Percentiles rank a stretch among this genome's conserved stretches.
These are phyloP conservation scores for Neurospora discreta DNA, from an alignment of 495 filamentous ascomycete species.

Conservation along the genomic window DNA sequence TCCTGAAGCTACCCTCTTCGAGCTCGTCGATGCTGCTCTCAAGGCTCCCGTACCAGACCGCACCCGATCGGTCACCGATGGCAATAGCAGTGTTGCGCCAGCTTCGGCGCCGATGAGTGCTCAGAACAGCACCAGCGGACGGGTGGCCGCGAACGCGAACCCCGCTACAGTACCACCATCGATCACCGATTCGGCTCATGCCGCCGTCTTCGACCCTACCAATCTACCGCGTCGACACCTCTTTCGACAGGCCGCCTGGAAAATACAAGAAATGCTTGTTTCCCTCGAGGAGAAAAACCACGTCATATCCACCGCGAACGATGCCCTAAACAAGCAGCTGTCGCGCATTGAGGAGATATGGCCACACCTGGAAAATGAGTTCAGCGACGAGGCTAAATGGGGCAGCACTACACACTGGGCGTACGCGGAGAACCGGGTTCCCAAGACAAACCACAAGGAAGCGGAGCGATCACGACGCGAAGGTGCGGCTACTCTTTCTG, in stretches of 20 bases:
- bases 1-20: conserved; percentile 58
- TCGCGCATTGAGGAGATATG: conserved; percentile 72
- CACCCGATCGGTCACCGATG: conserved; percentile 27
- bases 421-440: conserved; percentile 73
- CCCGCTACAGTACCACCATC: conserved; percentile 18
- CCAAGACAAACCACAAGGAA: conserved; percentile 43
- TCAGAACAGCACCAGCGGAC: conserved; percentile 32
- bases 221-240: conserved; percentile 51
- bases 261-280: conserved; percentile 65
- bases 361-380: conserved; percentile 72
- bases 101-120: conserved; percentile 32
- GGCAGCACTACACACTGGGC: conserved; percentile 93
- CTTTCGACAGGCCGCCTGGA: conserved; percentile 46
- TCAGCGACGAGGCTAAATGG: conserved; percentile 87
- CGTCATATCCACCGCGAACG: conserved; percentile 79
- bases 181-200: conserved; percentile 26
- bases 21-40: conserved; percentile 56
- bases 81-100: conserved; percentile 29
- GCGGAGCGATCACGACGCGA: conserved; percentile 68
- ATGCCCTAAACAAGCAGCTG: conserved; percentile 78
- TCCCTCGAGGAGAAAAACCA: conserved; percentile 95
- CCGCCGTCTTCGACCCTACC: conserved; percentile 32
- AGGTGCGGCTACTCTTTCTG: conserved; percentile 55
- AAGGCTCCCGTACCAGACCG: conserved; percentile 42
- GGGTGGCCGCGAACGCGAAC: conserved; percentile 14